Percentiles rank a stretch among this genome's conserved stretches.
phyloP scores from a whole-genome alignment of 352 stramenopile species.

The Aphanomyces cochlioides region DNA sequence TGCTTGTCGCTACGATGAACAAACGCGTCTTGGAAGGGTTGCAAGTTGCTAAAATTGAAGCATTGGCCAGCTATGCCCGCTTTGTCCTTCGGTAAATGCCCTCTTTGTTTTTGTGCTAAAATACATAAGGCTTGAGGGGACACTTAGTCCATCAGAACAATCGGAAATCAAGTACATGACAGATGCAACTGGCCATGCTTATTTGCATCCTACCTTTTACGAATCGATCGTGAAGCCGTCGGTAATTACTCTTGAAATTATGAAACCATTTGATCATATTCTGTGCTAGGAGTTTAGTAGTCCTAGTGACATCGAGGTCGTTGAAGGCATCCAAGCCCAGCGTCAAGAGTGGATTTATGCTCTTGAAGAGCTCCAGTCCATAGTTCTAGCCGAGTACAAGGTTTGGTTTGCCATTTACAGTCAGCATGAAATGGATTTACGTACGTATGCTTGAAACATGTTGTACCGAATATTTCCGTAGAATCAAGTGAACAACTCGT shows the following conservation, averaged over 20 bases:
- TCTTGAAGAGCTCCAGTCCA: constrained; percentile 7
- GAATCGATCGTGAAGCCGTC: neutral
- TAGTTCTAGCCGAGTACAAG: neutral
- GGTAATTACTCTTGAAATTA: constrained; percentile 2
- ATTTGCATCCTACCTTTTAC: constrained; percentile 12
- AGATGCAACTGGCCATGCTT: constrained; percentile 2
- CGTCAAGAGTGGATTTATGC: neutral
- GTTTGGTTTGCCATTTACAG: neutral
- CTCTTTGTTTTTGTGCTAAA: neutral
- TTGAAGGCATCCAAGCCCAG: constrained; percentile 14
- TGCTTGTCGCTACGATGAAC: constrained; percentile 27
- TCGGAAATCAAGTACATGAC: constrained; percentile 1
- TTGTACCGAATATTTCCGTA: constrained; percentile 1
- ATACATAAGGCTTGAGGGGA: constrained; percentile 8
- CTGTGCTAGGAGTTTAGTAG: neutral
- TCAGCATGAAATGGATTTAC: neutral
- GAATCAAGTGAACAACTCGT: constrained; percentile 14
- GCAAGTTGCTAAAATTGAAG: constrained; percentile 18
- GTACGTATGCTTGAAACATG: neutral
- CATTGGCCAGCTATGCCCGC: constrained; percentile 18
- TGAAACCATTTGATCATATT: neutral
- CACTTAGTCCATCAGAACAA: neutral
- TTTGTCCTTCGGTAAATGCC: constrained; percentile 19
- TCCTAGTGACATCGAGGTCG: neutral
- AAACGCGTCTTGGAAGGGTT: constrained; percentile 17